Conservation (phyloP, 768 basidiomycete genomes). For the Termitomyces sp. region DNA sequence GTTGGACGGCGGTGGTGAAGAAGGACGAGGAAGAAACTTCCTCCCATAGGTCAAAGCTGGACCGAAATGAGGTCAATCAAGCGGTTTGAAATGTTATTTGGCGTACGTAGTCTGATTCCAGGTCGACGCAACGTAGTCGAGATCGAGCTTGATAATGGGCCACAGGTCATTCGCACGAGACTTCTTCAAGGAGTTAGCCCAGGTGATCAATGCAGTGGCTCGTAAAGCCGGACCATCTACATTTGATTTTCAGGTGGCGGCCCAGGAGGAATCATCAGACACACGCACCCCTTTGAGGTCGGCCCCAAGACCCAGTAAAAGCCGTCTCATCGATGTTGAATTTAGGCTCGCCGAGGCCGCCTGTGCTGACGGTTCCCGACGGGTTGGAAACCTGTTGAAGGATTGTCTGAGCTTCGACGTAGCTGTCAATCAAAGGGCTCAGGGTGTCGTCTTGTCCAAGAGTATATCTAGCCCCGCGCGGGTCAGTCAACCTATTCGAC, state of each 20-base stretch:
- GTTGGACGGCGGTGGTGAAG: conserved; percentile 79
- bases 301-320: too few relatives aligned
- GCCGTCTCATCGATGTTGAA: conserved; percentile 47
- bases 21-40: conserved; percentile 69
- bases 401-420: conserved; percentile 40
- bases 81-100: neutral
- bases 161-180: too few relatives aligned
- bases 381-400: conserved; percentile 65
- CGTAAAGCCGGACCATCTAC: conserved; percentile 71
- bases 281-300: too few relatives aligned
- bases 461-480: neutral
- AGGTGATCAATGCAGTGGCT: conserved; percentile 59
- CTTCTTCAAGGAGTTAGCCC: conserved; percentile 57
- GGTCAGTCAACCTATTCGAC: neutral
- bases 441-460: too few relatives aligned
- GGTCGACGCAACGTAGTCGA: conserved; percentile 59
- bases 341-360: conserved; percentile 74
- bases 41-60: conserved; percentile 72
- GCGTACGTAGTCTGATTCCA: conserved; percentile 62
- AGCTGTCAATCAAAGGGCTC: conserved; percentile 42
- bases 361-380: conserved; percentile 50
- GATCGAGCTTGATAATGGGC: conserved; percentile 40
- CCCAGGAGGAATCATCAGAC: neutral
- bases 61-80: conserved; percentile 22
- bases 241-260: neutral